These are phyloP conservation scores for Trichoderma koningii DNA, from an alignment of 2,329 filamentous ascomycete species.

Conservation along the genomic window DNA sequence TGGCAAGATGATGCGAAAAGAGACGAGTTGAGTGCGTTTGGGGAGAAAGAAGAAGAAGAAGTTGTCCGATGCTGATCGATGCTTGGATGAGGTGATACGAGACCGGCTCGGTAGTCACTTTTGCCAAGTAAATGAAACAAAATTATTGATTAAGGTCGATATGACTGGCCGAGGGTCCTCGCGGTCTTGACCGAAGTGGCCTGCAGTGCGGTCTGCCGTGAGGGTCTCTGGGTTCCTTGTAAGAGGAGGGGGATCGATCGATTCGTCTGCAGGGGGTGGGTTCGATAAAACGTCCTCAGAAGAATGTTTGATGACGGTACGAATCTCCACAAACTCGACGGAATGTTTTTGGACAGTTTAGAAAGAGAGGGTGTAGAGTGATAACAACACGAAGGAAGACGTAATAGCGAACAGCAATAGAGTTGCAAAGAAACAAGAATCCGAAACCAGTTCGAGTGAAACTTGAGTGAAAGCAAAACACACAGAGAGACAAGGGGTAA, in stretches of 20 bases:
- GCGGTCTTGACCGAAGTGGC: constrained; percentile 27
- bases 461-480: constrained; percentile 27
- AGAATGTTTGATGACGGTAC: constrained; percentile 11
- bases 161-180: constrained; percentile 26
- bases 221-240: constrained; percentile 25
- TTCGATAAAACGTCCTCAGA: constrained; percentile 2
- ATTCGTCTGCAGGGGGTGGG: constrained; percentile 23
- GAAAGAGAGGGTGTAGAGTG: constrained; percentile 28
- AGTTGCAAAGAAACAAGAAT: constrained; percentile 33
- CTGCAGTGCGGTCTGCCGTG: constrained; percentile 27
- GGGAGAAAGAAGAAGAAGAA: neutral
- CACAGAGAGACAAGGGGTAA: constrained; percentile 2
- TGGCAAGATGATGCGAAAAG: constrained; percentile 7
- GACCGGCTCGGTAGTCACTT: constrained; percentile 26
- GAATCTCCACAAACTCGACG: constrained; percentile 26
- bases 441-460: constrained; percentile 31
- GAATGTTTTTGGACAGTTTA: constrained; percentile 21
- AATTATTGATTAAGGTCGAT: constrained; percentile 27
- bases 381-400: constrained; percentile 33
- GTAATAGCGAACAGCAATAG: constrained; percentile 29
- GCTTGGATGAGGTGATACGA: constrained; percentile 25
- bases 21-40: neutral
- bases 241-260: constrained; percentile 18
- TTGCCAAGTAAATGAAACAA: constrained; percentile 25
- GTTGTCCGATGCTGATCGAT: constrained; percentile 19